Evolutionary conservation across 148 eudicot genomes (phyloP), one percentile per base, ranked within the genome.

Genomic region (Cornus suecica): DNA sequence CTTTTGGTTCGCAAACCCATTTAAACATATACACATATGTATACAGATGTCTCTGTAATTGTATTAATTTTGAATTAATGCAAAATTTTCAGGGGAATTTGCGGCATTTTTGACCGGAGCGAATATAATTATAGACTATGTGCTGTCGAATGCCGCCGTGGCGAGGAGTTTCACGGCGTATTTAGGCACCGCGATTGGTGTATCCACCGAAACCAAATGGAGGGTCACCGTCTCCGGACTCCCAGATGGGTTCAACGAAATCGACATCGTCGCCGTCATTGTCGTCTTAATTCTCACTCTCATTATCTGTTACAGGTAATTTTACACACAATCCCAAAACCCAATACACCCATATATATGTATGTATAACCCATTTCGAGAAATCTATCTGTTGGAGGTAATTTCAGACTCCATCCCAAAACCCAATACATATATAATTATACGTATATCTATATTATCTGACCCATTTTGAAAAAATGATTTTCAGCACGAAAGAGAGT

Each of bases 371-470:
- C n/a, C n/a, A n/a, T n/a, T n/a, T n/a, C n/a, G n/a, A n/a, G n/a
- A n/a, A n/a, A n/a, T n/a, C n/a, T 66, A 95, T 92, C 72, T 95
- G 94, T 79, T 92, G 92, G 92, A 94, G 99, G 99, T 94, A n/a
- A n/a, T n/a, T n/a, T 7, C 26, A 3, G 51, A 27, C 8, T 1
- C 42, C 6, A 37, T 6, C 42, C 42, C 58, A 48, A 34, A 13
- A 9, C 54, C 68, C n/a, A n/a, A n/a, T n/a, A n/a, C n/a, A n/a
- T n/a, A n/a, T n/a, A n/a, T n/a, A n/a, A n/a, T n/a, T n/a, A n/a
- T n/a, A n/a, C n/a, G n/a, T n/a, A n/a, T n/a, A n/a, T n/a, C n/a
- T n/a, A 37, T 3, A 37, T 37, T 10, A 37, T 37, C 42, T 37
- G 9, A 22, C 25, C 24, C 23, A 58, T 74, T 63, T 83, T 8